Conservation (phyloP, 108 stramenopile genomes). For the Cylindrotheca closterium region DNA sequence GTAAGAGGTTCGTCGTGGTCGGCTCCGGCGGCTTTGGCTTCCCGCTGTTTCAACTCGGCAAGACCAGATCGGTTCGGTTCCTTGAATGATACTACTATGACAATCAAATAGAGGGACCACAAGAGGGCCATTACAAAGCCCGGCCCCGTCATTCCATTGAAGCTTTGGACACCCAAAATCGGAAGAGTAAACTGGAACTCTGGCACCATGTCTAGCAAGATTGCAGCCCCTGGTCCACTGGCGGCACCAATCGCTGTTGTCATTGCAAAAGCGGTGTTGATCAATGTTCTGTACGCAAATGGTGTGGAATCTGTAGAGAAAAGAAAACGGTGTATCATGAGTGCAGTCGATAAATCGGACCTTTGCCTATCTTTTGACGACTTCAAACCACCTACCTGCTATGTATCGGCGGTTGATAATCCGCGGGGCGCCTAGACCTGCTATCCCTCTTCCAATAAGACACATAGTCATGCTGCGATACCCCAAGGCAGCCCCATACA, state of each 20-base stretch:
- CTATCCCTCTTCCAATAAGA: slow-evolving; percentile 73
- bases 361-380: too few relatives aligned
- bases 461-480: slow-evolving; percentile 58
- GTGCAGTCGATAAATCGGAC: too few relatives aligned
- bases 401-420: slow-evolving; percentile 87
- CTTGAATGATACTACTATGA: slow-evolving; percentile 40
- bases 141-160: slow-evolving; percentile 84
- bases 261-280: slow-evolving; percentile 79
- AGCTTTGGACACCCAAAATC: slow-evolving; percentile 32
- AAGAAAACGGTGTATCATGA: too few relatives aligned
- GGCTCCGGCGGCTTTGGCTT: slow-evolving; percentile 15
- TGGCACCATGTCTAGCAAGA: slow-evolving; percentile 61
- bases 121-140: slow-evolving; percentile 81
- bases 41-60: slow-evolving; percentile 50
- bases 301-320: too few relatives aligned
- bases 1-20: not conserved
- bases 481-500: slow-evolving; percentile 74
- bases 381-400: too few relatives aligned
- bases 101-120: slow-evolving; percentile 55
- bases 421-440: slow-evolving; percentile 84
- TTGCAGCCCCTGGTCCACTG: slow-evolving; percentile 79
- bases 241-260: slow-evolving; percentile 82
- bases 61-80: slow-evolving; percentile 67
- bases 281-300: slow-evolving; percentile 63
- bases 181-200: slow-evolving; percentile 41